Percentiles rank a stretch among this genome's conserved stretches.
Conservation (phyloP, 2,329 filamentous ascomycete genomes). For the Fusarium avenaceum region DNA sequence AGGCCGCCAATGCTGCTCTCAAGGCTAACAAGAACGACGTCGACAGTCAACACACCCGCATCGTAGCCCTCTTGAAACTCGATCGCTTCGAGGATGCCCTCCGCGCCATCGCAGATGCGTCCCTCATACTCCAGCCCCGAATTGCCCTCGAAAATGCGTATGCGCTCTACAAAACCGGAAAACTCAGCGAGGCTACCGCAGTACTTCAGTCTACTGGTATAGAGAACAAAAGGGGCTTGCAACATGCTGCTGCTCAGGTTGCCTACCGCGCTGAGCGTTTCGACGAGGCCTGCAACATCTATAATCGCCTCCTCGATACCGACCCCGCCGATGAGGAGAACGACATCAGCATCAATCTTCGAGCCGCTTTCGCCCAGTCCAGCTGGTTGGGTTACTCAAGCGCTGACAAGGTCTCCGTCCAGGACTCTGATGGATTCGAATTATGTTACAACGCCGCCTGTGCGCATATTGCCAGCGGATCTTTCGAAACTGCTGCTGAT, state of each 20-base stretch:
- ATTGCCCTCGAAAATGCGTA: slow-evolving; percentile 81
- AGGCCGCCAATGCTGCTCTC: slow-evolving; percentile 71
- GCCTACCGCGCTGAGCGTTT: slow-evolving; percentile 84
- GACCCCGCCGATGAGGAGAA: slow-evolving; percentile 73
- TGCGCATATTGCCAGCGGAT: slow-evolving; percentile 76
- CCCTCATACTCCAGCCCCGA: slow-evolving; percentile 69
- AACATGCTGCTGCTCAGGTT: slow-evolving; percentile 73
- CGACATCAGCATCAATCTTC: slow-evolving; percentile 82
- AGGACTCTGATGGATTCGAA: slow-evolving; percentile 81
- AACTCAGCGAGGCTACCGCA: slow-evolving; percentile 73
- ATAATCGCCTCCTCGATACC: slow-evolving; percentile 68
- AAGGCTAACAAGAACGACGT: slow-evolving; percentile 71
- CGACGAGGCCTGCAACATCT: slow-evolving; percentile 73
- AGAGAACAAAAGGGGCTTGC: slow-evolving; percentile 54
- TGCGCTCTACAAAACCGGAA: slow-evolving; percentile 84
- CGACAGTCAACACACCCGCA: slow-evolving; percentile 76
- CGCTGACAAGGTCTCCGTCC: slow-evolving; percentile 64
- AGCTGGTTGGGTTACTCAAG: slow-evolving; percentile 71
- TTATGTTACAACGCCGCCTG: slow-evolving; percentile 86
- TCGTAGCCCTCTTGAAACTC: slow-evolving; percentile 82
- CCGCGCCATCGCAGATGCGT: slow-evolving; percentile 74
- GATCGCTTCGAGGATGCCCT: slow-evolving; percentile 86
- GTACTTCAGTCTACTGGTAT: slow-evolving; percentile 54
- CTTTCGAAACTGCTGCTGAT: slow-evolving; percentile 73
- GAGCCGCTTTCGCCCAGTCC: slow-evolving; percentile 78